phyloP scores from a whole-genome alignment of 2,329 filamentous ascomycete species.

The Aspergillus viridinutans region DNA sequence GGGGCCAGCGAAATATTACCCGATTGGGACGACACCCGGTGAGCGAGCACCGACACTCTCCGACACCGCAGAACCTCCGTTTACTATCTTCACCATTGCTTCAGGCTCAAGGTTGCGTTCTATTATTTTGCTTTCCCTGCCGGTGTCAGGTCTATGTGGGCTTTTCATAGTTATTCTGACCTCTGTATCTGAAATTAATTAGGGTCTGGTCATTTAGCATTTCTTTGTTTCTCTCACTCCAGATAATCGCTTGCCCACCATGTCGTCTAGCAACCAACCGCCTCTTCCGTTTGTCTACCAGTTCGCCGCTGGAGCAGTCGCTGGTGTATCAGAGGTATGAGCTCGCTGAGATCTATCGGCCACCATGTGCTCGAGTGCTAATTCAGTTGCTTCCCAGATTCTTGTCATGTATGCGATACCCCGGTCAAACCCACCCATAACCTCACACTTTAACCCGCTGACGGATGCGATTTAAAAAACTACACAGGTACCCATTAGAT shows the following conservation, averaged over 20 bases:
- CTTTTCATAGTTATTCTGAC: slow-evolving; percentile 4
- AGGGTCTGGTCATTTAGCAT: background rate
- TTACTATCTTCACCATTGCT: slow-evolving; percentile 8
- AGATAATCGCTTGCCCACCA: slow-evolving; percentile 39
- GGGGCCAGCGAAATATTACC: slow-evolving; percentile 6
- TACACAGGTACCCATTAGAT: slow-evolving; percentile 90
- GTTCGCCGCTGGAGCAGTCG: slow-evolving; percentile 92
- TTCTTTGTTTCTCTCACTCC: background rate
- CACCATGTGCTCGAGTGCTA: background rate
- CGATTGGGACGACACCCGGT: slow-evolving; percentile 7
- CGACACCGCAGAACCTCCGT: slow-evolving; percentile 9
- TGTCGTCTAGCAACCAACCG: slow-evolving; percentile 60
- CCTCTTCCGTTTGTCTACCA: slow-evolving; percentile 91
- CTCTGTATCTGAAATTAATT: background rate
- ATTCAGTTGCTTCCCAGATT: slow-evolving; percentile 56
- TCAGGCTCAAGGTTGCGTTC: background rate
- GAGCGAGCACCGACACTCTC: slow-evolving; percentile 3
- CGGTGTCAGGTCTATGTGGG: background rate
- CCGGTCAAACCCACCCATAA: background rate
- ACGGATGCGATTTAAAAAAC: background rate
- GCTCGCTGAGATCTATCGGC: background rate
- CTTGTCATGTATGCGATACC: slow-evolving; percentile 67
- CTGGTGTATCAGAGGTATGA: slow-evolving; percentile 93
- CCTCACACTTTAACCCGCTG: background rate
- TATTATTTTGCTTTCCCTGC: slow-evolving; percentile 4